Base-by-base conservation (phyloP, 1,284 basidiomycete species). In the Leccinum proliferum region DNA sequence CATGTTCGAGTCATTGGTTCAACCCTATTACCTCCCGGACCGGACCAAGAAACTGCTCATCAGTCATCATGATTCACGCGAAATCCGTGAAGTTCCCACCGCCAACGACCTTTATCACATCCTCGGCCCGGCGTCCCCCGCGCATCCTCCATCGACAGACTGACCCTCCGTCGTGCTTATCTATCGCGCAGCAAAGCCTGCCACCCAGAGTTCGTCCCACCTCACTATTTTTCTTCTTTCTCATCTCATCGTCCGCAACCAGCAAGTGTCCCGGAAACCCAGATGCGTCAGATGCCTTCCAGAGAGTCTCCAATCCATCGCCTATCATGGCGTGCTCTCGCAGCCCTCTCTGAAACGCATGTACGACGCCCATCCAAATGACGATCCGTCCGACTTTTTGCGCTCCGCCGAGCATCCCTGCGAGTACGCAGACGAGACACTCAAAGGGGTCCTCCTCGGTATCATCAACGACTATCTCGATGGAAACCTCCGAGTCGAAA, bases 401-500 rank as follows among this genome's bases (percentile, higher is more conserved):
- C 75, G 81, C 11, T 71, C 84, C 0, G 21, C 84, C 0, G 48
- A 25, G 52, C 78, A 79, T 25, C 78, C 85, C 5, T 74, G 77
- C 21, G 77, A 77, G 29, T 77, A 83, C 64, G 85, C 88, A 1
- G 90, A 93, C 62, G 88, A 92, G 67, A 93, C 92, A 0, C 84
- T 94, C 61, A 81, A 87, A 58, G 81, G 84, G 61, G 90, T 92
- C 8, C 77, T 94, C 39, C 74, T 92, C 56, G 83, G 86, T 37
- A 86, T 92, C 9, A 85, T 93, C 69, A 88, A 85, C 68, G 92
- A 94, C 69, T 92, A 93, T 67, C 75, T 94, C 60, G 88, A 93
- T 64, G 92, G 92, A 7, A 92, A 94, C 73, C 78, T 94, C 43
- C 21, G 21, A 21, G 21, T 21, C 21, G 90, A 93, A 72, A 84